Conservation (phyloP, 306 rosid species). For the Arachis hypogaea region DNA sequence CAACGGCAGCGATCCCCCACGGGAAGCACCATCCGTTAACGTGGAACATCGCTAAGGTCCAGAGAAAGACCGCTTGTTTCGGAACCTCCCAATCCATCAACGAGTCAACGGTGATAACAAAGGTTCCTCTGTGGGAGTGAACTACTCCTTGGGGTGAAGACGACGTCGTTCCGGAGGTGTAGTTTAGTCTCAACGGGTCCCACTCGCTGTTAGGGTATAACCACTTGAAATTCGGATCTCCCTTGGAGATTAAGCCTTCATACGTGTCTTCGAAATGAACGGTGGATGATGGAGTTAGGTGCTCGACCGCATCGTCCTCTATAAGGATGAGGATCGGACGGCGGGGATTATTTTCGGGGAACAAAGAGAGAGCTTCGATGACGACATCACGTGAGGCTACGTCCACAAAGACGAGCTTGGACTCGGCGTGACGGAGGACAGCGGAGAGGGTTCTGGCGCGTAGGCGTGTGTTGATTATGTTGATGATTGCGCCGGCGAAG, state of each 20-base stretch:
- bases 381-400: slow-evolving; percentile 38
- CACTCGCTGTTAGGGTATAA: slow-evolving; percentile 52
- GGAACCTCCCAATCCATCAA: slow-evolving; percentile 57
- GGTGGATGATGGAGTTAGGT: not conserved
- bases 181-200: slow-evolving; percentile 63
- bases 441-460: slow-evolving; percentile 59
- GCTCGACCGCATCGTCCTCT: slow-evolving; percentile 17
- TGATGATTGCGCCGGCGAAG: slow-evolving; percentile 69
- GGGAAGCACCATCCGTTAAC: slow-evolving; percentile 74
- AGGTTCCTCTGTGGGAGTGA: slow-evolving; percentile 59
- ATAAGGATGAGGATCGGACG: slow-evolving; percentile 56
- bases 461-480: slow-evolving; percentile 70
- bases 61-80: slow-evolving; percentile 53
- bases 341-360: not conserved
- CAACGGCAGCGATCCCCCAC: slow-evolving; percentile 74
- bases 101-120: slow-evolving; percentile 40
- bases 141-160: slow-evolving; percentile 69
- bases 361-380: slow-evolving; percentile 44
- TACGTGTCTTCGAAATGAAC: slow-evolving; percentile 36
- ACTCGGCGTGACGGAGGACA: slow-evolving; percentile 59
- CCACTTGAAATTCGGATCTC: slow-evolving; percentile 54
- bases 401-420: slow-evolving; percentile 66
- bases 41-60: slow-evolving; percentile 77
- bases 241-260: slow-evolving; percentile 47
- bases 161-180: slow-evolving; percentile 77